These are phyloP conservation scores for Fusarium nelsonii DNA, from an alignment of 2,329 filamentous ascomycete species.

Conservation along the genomic window DNA sequence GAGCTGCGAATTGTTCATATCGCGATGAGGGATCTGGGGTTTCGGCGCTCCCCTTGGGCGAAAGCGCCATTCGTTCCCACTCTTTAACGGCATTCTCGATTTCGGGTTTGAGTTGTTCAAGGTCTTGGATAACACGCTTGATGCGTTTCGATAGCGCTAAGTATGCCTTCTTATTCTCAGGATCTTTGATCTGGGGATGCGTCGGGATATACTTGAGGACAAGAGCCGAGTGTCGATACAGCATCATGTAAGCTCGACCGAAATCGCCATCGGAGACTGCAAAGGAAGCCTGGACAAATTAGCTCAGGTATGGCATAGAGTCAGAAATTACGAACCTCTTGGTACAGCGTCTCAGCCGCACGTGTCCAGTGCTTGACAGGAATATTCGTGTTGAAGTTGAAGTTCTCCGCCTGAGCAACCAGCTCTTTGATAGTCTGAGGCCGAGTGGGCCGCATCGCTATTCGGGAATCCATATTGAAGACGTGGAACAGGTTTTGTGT, in stretches of 20 bases:
- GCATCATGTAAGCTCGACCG: slow-evolving; percentile 87
- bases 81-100: slow-evolving; percentile 78
- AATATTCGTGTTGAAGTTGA: slow-evolving; percentile 82
- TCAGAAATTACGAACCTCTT: slow-evolving; percentile 71
- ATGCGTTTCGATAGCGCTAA: slow-evolving; percentile 63
- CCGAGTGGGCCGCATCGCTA: slow-evolving; percentile 55
- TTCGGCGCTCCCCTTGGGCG: slow-evolving; percentile 47
- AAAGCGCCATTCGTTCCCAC: slow-evolving; percentile 69
- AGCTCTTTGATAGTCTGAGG: slow-evolving; percentile 83
- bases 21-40: slow-evolving; percentile 44
- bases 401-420: slow-evolving; percentile 78
- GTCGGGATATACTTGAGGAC: slow-evolving; percentile 78
- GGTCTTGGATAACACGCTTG: slow-evolving; percentile 71
- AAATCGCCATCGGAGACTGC: slow-evolving; percentile 89
- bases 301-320: slow-evolving; percentile 11
- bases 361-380: slow-evolving; percentile 85
- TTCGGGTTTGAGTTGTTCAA: slow-evolving; percentile 84
- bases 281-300: slow-evolving; percentile 74
- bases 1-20: slow-evolving; percentile 64
- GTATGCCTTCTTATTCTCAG: slow-evolving; percentile 74
- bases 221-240: slow-evolving; percentile 91
- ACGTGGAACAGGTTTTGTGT: background rate
- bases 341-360: slow-evolving; percentile 81
- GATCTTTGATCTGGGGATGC: slow-evolving; percentile 80
- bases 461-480: slow-evolving; percentile 48